Base-by-base conservation (phyloP, 108 stramenopile species). In the Mediolabrus comicus region DNA sequence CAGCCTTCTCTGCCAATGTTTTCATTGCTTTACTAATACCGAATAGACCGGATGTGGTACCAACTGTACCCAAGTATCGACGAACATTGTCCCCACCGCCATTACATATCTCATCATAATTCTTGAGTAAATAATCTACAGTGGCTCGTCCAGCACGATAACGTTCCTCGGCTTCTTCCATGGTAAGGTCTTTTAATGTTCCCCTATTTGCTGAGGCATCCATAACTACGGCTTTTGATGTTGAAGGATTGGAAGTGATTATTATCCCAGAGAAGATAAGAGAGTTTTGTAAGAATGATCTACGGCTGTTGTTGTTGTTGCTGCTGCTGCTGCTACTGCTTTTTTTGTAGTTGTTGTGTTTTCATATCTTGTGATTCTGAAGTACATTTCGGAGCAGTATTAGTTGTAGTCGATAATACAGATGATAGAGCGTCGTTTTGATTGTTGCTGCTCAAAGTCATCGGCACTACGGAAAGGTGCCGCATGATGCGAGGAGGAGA, bases 51-150 rank as follows among this genome's bases (percentile, higher is more conserved):
- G 72, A 74, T 14, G 71, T 54, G 2, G 69, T 71, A 1, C 83
- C 85, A 36, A 88, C 85, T 1, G 87, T 88, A 0, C 87, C 87
- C 11, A 88, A 56, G 53, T 86, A 88, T 19, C 87, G 61, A 35
- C 87, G 59, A 33, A 88, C 74, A 64, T 85, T 84, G 64, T 88
- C 87, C 4, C 87, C 87, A 1, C 86, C 86, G 27, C 87, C 87
- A 34, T 71, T 61, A 38, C 65, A 69, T 34, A 83, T 68, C 29
- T 81, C 77, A 59, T 72, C 74, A 52, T 84, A 87, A 53, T 87
- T 65, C 26, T 87, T 72, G 0, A 87, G 53, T 10, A 87, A 52
- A 26, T 84, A 80, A 3, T 75, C 49, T 9, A 84, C 30, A 10
- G 58, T 65, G 29, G 71, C 35, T 27, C 66, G 65, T 26, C 77